Evolutionary conservation across 2,329 filamentous ascomycete species (phyloP).

Genomic region (Fusarium protoensiforme): DNA sequence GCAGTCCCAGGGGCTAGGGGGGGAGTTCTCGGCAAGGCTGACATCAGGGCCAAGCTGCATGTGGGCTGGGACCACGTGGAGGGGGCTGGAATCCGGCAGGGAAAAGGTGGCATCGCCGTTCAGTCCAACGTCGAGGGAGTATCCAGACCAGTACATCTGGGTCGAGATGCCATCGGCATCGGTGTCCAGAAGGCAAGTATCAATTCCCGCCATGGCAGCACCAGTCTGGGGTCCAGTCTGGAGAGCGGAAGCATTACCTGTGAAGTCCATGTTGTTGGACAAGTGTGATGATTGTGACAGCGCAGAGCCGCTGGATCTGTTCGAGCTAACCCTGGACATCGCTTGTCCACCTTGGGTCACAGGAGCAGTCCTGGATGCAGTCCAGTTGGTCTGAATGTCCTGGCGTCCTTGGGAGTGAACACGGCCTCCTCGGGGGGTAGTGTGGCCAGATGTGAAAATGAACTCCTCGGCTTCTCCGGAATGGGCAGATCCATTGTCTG

Average conservation of each 20-base stretch:
- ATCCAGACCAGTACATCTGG: conserved; percentile 63
- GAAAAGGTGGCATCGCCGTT: conserved; percentile 55
- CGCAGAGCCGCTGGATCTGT: conserved; percentile 55
- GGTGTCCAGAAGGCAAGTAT: conserved; percentile 63
- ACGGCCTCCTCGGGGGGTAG: conserved; percentile 62
- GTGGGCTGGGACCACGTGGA: conserved; percentile 68
- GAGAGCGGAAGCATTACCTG: conserved; percentile 61
- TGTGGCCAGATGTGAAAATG: conserved; percentile 65
- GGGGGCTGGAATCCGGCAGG: conserved; percentile 54
- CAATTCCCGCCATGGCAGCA: conserved; percentile 58
- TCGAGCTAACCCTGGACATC: conserved; percentile 54
- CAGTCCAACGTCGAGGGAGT: conserved; percentile 59
- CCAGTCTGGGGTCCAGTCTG: conserved; percentile 53
- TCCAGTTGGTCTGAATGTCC: conserved; percentile 62
- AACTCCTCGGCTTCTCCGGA: conserved; percentile 66
- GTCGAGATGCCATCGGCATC: conserved; percentile 59
- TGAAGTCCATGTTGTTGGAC: conserved; percentile 61
- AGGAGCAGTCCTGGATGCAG: conserved; percentile 49
- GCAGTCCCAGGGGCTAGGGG: conserved; percentile 63
- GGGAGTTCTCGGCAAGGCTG: conserved; percentile 60
- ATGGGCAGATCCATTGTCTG: conserved; percentile 61
- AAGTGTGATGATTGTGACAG: conserved; percentile 63
- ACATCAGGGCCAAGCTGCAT: conserved; percentile 66
- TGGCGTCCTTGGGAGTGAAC: conserved; percentile 54
- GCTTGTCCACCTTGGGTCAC: conserved; percentile 49